These are phyloP conservation scores for Lepidium campestre DNA, from an alignment of 441 rosid genomes.

Conservation along the genomic window DNA sequence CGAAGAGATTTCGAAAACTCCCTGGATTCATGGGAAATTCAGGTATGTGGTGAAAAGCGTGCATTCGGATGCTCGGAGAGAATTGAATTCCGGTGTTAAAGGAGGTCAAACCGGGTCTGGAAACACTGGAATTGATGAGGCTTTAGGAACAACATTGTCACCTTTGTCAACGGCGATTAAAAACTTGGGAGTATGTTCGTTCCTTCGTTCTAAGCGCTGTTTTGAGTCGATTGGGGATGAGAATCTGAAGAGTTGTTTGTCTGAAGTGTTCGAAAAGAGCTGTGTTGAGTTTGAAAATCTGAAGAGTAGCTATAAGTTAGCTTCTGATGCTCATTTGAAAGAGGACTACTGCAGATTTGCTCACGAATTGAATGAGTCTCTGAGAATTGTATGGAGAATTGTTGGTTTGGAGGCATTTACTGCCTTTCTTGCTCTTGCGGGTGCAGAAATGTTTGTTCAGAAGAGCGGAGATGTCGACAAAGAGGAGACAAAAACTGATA, in stretches of 20 bases:
- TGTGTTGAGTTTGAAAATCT: constrained; percentile 23
- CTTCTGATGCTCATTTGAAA: constrained; percentile 29
- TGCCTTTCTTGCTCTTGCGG: constrained; percentile 59
- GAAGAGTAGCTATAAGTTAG: constrained; percentile 31
- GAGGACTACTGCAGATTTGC: constrained; percentile 44
- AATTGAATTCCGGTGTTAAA: constrained; percentile 48
- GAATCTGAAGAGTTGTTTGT: constrained; percentile 31
- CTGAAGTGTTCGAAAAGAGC: constrained; percentile 34
- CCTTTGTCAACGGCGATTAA: constrained; percentile 39
- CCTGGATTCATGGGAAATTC: constrained; percentile 51
- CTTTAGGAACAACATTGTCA: constrained; percentile 29
- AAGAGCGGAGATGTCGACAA: constrained; percentile 29
- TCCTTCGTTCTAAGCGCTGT: constrained; percentile 38
- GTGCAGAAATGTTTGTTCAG: constrained; percentile 40
- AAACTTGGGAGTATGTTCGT: constrained; percentile 52
- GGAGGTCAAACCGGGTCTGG: constrained; percentile 34
- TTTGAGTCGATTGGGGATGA: constrained; percentile 35
- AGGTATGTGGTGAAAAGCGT: constrained; percentile 50
- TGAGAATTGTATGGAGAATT: constrained; percentile 52
- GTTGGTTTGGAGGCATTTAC: constrained; percentile 72
- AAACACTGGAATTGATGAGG: constrained; percentile 17
- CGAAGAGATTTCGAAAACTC: constrained; percentile 43
- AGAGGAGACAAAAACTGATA: constrained; percentile 36
- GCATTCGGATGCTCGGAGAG: constrained; percentile 47
- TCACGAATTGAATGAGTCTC: constrained; percentile 40